Evolutionary conservation across 768 basidiomycete species (phyloP).

Genomic region (Kwoniella bestiolae): DNA sequence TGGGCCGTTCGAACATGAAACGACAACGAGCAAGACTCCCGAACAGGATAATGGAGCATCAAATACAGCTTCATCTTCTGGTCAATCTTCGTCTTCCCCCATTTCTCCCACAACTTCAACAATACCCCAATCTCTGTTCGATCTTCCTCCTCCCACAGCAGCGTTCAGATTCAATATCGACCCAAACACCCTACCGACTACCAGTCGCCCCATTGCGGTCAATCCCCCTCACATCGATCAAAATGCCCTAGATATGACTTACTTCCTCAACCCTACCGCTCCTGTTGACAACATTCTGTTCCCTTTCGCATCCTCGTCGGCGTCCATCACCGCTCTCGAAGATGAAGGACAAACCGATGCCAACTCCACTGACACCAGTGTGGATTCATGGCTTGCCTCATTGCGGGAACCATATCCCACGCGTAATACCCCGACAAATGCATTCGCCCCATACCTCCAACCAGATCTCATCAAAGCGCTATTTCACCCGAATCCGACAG

Average conservation of each 20-base stretch:
- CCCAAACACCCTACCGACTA: not conserved
- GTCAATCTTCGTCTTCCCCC: not conserved
- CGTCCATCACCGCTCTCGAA: not conserved
- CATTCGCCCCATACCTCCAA: not conserved
- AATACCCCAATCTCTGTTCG: not conserved
- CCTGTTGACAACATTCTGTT: not conserved
- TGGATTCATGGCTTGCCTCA: not conserved
- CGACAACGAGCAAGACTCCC: not conserved
- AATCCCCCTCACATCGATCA: not conserved
- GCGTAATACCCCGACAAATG: not conserved
- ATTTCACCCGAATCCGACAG: not conserved
- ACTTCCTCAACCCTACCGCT: not conserved
- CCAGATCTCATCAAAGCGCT: not conserved
- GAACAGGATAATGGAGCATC: not conserved
- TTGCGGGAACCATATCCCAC: not conserved
- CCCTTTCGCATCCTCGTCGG: not conserved
- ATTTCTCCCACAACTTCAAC: not conserved
- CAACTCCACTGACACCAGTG: not conserved
- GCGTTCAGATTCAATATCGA: not conserved
- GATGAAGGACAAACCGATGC: not conserved
- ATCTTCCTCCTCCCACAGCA: not conserved
- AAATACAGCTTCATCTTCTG: not conserved
- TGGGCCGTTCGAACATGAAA: not conserved
- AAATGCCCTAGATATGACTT: not conserved
- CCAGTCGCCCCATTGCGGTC: not conserved